A percentile compares a stretch with the other conserved stretches of the same genome.
Conservation (phyloP, 352 stramenopile genomes). For the Pythium insidiosum region DNA sequence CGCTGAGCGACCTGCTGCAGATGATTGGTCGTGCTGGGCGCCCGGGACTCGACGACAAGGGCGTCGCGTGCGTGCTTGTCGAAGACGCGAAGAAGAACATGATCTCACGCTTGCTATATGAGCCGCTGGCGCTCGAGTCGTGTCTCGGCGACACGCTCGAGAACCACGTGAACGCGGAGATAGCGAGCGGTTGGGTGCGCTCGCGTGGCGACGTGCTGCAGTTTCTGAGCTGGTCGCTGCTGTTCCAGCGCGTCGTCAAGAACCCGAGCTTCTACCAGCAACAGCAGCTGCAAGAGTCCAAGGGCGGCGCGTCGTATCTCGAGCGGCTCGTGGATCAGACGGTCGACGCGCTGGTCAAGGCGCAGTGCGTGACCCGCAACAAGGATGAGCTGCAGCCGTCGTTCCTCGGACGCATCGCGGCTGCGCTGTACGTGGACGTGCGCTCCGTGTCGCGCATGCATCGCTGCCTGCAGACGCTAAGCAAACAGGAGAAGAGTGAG, state of each 20-base stretch:
- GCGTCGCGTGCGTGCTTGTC: constrained; percentile 95
- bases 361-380: constrained; percentile 77
- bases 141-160: constrained; percentile 85
- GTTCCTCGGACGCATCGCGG: constrained; percentile 88
- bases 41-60: constrained; percentile 93
- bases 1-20: constrained; percentile 97
- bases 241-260: constrained; percentile 92
- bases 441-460: constrained; percentile 77
- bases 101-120: constrained; percentile 97
- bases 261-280: constrained; percentile 96
- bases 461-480: constrained; percentile 21
- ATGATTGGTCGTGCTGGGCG: constrained; percentile 98
- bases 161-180: constrained; percentile 97
- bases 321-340: constrained; percentile 67
- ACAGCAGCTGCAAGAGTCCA: constrained; percentile 24
- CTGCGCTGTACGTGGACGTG: constrained; percentile 95
- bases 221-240: constrained; percentile 97
- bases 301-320: constrained; percentile 49
- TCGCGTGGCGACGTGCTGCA: constrained; percentile 87
- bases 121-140: constrained; percentile 97
- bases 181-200: constrained; percentile 85
- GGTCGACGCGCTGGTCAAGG: constrained; percentile 76
- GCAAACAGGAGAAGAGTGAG: constrained; percentile 7
- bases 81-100: constrained; percentile 98
- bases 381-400: constrained; percentile 65